Base-by-base conservation (phyloP, 345 rosid species). In the Ceriops tagal region DNA sequence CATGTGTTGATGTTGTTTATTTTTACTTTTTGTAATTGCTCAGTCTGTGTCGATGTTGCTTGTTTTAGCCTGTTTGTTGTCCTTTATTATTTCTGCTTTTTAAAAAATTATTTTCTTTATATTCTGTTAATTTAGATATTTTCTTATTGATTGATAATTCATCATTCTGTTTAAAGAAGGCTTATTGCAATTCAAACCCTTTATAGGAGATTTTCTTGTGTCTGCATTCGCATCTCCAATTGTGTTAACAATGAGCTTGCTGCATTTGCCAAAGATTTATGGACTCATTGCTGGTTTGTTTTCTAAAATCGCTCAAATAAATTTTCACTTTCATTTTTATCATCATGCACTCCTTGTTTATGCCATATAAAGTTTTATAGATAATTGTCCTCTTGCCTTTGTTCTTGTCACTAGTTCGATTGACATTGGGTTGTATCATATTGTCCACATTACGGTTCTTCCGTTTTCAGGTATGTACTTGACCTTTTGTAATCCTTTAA, bases 401-500 rank as follows among this genome's bases (percentile, higher is more conserved):
- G 4, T 65, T 81, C 53, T 75, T 77, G 64, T 56, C 62, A 69
- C 60, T 81, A 95, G 99, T 86, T 71, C 99, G 99, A 35, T 68
- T 92, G 83, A 84, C 81, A 32, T 80, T 92, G 82, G 99, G 99
- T 64, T 74, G 89, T 83, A 75, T 92, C 76, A 76, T 79, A 61
- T 68, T 95, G 58, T 82, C 71, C 64, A 86, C 97, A 22, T 81
- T 95, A n/a, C 67, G 92, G 75, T 95, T 89, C 76, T 86, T 90
- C 66, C 96, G 97, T 58, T 31, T 83, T 73, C 97, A 95, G 99
- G 99, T 95, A 79, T 70, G 35, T 55, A 62, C 27, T 51, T 69
- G 65, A 32, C 60, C 28, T 53, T 67, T 35, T 64, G 63, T 61
- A 32, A 11, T 43, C n/a, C 51, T 24, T 61, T 19, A 57, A n/a